Conservation (phyloP, 2,329 filamentous ascomycete genomes). For the Arthrobotrys sinensis region DNA sequence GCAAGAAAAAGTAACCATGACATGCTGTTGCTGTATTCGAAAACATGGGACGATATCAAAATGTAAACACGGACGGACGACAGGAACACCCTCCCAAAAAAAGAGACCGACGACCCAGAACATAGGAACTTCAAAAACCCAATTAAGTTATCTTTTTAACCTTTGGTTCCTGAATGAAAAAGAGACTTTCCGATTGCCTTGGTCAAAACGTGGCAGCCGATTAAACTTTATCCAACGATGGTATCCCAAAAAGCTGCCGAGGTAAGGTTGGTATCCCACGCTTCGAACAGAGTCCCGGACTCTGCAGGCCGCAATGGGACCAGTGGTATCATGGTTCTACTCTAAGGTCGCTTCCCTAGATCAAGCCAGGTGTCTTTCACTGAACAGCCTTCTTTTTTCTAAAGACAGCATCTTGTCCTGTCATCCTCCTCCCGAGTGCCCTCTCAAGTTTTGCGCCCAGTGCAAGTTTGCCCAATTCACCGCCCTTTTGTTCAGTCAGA, state of each 20-base stretch:
- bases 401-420: constrained; percentile 88
- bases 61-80: constrained; percentile 32
- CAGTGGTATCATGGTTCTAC: constrained; percentile 14
- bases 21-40: constrained; percentile 19
- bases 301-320: constrained; percentile 4
- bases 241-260: constrained; percentile 14
- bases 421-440: constrained; percentile 88
- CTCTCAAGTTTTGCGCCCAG: constrained; percentile 92
- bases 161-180: constrained; percentile 50
- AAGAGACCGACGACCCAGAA: constrained; percentile 31
- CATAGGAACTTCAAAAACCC: constrained; percentile 32
- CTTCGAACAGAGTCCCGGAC: constrained; percentile 35
- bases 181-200: constrained; percentile 21
- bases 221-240: constrained; percentile 25
- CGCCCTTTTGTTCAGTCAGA: constrained; percentile 83
- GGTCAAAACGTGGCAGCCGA: constrained; percentile 39
- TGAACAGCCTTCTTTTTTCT: constrained; percentile 68
- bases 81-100: constrained; percentile 46
- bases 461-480: constrained; percentile 86
- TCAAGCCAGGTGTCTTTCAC: constrained; percentile 21
- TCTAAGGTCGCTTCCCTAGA: neutral
- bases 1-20: constrained; percentile 44
- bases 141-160: constrained; percentile 24
- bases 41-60: constrained; percentile 14
- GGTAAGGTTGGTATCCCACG: constrained; percentile 2